phyloP scores from a whole-genome alignment of 768 basidiomycete species.

The Lepiota venenata region DNA sequence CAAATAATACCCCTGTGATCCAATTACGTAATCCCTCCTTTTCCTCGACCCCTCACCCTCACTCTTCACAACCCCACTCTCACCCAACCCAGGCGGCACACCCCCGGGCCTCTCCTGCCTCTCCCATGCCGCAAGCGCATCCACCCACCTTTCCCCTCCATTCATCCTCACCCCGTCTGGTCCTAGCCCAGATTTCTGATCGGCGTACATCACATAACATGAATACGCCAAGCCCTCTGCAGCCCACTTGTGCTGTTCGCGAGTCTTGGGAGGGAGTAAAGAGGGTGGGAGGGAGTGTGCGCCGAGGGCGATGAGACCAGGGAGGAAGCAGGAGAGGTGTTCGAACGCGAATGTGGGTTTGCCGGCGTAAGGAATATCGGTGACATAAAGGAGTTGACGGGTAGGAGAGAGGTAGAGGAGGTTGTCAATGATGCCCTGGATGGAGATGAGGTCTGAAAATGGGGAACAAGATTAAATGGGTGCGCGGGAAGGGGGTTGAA shows the following conservation, averaged over 20 bases:
- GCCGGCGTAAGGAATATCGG: constrained; percentile 34
- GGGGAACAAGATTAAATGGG: constrained; percentile 26
- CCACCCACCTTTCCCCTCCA: constrained; percentile 33
- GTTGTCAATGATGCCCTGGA: constrained; percentile 46
- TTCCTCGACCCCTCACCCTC: not conserved
- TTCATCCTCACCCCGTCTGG: constrained; percentile 49
- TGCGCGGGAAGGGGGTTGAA: not conserved
- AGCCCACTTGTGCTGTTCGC: constrained; percentile 50
- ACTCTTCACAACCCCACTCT: constrained; percentile 15
- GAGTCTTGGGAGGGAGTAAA: constrained; percentile 29
- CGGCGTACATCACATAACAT: constrained; percentile 62
- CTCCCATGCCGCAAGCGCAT: constrained; percentile 41
- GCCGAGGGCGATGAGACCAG: constrained; percentile 59
- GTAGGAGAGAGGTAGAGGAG: constrained; percentile 51
- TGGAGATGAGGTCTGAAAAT: constrained; percentile 42
- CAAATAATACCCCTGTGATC: constrained; percentile 34
- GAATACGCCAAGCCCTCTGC: constrained; percentile 60
- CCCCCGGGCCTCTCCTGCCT: constrained; percentile 26
- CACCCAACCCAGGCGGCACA: constrained; percentile 20
- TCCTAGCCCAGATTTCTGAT: constrained; percentile 60
- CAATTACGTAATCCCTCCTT: constrained; percentile 36
- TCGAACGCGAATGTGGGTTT: constrained; percentile 44
- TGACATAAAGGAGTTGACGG: constrained; percentile 55
- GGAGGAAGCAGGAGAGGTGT: constrained; percentile 64
- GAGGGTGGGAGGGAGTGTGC: constrained; percentile 34